Conservation (phyloP, 2,329 filamentous ascomycete species). For the Pseudopithomyces maydicus region DNA sequence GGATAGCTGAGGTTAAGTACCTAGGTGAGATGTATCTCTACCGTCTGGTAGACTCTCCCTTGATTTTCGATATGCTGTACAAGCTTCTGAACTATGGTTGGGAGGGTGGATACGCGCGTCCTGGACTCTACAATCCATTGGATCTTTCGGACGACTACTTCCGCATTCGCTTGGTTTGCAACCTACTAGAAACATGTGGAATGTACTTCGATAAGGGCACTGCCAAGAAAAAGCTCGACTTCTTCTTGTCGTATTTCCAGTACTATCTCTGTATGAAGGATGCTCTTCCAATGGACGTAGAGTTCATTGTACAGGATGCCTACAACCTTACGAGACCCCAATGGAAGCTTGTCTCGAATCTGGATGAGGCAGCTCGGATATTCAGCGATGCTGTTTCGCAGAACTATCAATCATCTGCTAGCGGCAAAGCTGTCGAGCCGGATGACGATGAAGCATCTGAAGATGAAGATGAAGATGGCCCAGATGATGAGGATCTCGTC, state of each 20-base stretch:
- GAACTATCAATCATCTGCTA: constrained; percentile 80
- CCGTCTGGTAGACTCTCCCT: constrained; percentile 90
- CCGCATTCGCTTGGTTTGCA: constrained; percentile 87
- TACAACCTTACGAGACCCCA: constrained; percentile 84
- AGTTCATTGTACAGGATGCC: constrained; percentile 93
- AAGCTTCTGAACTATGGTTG: constrained; percentile 93
- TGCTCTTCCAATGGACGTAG: constrained; percentile 90
- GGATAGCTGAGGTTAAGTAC: constrained; percentile 95
- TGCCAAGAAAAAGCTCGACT: constrained; percentile 96
- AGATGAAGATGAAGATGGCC: constrained; percentile 73
- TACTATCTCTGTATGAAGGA: constrained; percentile 95
- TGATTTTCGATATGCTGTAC: constrained; percentile 95
- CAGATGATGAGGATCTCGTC: constrained; percentile 49
- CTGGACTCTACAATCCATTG: constrained; percentile 75
- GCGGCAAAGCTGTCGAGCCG: constrained; percentile 70
- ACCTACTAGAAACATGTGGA: constrained; percentile 90
- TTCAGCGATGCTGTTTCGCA: constrained; percentile 89
- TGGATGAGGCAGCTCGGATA: constrained; percentile 80
- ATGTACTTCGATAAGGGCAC: constrained; percentile 94
- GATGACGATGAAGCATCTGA: constrained; percentile 75
- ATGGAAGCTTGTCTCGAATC: constrained; percentile 82
- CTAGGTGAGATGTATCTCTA: constrained; percentile 97
- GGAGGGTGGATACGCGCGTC: constrained; percentile 77
- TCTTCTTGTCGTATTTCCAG: constrained; percentile 95
- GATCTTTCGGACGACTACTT: constrained; percentile 96